These are phyloP conservation scores for Cryptococcus sp. DNA, from an alignment of 1,284 basidiomycete species.

Conservation along the genomic window DNA sequence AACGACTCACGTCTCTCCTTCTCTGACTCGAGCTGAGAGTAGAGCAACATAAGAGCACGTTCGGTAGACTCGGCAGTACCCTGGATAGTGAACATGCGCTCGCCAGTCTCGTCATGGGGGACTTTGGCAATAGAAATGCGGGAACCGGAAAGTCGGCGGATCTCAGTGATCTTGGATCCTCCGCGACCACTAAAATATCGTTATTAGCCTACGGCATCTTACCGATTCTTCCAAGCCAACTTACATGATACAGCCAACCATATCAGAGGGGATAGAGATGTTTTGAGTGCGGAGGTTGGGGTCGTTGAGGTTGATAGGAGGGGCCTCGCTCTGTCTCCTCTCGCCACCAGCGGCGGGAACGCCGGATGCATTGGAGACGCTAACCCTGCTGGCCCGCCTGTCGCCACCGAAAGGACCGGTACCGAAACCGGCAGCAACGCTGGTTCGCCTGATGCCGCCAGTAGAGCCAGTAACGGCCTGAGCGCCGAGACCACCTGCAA, in stretches of 20 bases:
- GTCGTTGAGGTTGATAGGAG: conserved; percentile 58
- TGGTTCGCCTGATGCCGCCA: conserved; percentile 53
- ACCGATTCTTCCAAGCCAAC: conserved; percentile 8
- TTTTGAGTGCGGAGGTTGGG: conserved; percentile 93
- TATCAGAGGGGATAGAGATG: conserved; percentile 97
- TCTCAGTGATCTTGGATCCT: conserved; percentile 98
- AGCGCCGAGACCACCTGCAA: conserved; percentile 56
- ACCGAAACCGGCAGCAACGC: conserved; percentile 40
- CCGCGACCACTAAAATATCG: conserved; percentile 68
- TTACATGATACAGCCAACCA: conserved; percentile 94
- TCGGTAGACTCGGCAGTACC: conserved; percentile 95
- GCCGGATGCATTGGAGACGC: conserved; percentile 29
- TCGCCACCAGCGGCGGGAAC: conserved; percentile 27
- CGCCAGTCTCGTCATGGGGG: conserved; percentile 96
- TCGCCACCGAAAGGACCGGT: conserved; percentile 33
- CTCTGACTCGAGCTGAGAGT: conserved; percentile 95
- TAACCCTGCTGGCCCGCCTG: conserved; percentile 22
- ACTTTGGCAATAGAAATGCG: conserved; percentile 98
- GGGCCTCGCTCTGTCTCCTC: conserved; percentile 55
- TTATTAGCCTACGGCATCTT: not conserved
- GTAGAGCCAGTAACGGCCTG: conserved; percentile 53
- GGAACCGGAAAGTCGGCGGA: conserved; percentile 91
- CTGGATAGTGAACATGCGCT: conserved; percentile 98
- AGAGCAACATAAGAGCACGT: conserved; percentile 93
- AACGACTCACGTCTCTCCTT: conserved; percentile 73